phyloP scores from a whole-genome alignment of 495 filamentous ascomycete genomes.

The Lindgomyces ingoldianus region DNA sequence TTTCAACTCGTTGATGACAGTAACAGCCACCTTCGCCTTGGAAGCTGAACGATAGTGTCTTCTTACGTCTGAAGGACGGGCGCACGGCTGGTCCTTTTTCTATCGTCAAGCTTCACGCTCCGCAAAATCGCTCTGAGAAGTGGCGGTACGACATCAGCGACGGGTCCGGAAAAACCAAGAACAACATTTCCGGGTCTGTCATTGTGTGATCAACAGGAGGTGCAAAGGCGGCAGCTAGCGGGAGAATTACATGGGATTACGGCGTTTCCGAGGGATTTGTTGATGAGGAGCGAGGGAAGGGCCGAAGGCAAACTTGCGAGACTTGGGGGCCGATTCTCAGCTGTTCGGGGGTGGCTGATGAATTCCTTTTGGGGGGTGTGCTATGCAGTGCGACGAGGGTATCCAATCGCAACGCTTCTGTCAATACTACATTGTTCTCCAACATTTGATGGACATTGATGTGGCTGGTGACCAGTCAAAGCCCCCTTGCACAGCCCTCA shows the following conservation, averaged over 20 bases:
- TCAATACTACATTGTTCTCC: no score
- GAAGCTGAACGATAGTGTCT: background rate
- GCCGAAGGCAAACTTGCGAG: background rate
- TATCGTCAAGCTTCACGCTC: background rate
- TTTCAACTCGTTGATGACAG: background rate
- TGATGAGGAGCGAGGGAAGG: no score
- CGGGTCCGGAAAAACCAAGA: background rate
- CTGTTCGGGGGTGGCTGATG: no score
- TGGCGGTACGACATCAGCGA: slow-evolving; percentile 15
- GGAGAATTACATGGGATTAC: background rate
- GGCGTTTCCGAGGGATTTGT: background rate
- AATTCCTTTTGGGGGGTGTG: slow-evolving; percentile 4
- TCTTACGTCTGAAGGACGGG: slow-evolving; percentile 7
- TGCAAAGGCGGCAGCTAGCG: background rate
- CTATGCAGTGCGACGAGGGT: background rate
- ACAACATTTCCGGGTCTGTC: background rate
- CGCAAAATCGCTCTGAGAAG: background rate
- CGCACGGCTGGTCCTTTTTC: background rate
- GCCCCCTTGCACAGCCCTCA: background rate
- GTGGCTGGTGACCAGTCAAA: no score
- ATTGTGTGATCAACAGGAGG: background rate
- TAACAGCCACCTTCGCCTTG: slow-evolving; percentile 1
- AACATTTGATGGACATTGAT: no score
- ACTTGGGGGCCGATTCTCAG: background rate
- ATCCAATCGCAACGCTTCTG: background rate